Conservation (phyloP, 1,284 basidiomycete genomes). For the Ustilago loliicola region DNA sequence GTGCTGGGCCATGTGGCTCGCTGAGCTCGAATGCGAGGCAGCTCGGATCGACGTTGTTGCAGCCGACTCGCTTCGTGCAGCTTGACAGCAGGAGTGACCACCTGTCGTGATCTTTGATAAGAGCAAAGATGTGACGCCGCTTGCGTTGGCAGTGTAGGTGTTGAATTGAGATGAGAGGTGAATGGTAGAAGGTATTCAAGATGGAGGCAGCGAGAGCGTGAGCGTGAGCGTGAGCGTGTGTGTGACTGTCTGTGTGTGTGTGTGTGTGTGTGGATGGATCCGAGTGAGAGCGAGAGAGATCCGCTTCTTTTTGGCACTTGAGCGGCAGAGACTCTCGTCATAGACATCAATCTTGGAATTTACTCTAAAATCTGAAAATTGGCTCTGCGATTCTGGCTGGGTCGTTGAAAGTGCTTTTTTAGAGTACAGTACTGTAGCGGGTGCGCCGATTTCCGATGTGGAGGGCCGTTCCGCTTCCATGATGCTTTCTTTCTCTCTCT, state of each 20-base stretch:
- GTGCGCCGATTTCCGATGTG: slow-evolving; percentile 1
- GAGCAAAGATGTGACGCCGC: neutral
- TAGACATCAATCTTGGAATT: neutral
- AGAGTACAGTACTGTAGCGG: too few relatives aligned
- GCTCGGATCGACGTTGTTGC: slow-evolving; percentile 50
- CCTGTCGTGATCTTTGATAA: neutral
- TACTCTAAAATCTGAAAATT: too few relatives aligned
- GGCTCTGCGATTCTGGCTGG: neutral
- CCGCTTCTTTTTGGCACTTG: neutral
- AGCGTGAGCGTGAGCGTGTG: neutral
- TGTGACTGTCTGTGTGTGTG: neutral
- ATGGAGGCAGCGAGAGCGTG: neutral
- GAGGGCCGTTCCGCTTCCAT: neutral
- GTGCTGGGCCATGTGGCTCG: slow-evolving; percentile 42
- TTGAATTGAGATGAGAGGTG: neutral
- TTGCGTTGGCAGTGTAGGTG: neutral
- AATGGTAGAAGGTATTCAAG: slow-evolving; percentile 21
- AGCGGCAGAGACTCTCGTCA: neutral
- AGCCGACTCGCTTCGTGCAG: slow-evolving; percentile 17
- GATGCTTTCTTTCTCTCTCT: neutral
- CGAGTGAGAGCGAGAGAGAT: neutral
- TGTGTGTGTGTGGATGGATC: neutral
- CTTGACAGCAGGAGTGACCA: neutral
- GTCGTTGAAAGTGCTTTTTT: neutral
- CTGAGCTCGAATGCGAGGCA: slow-evolving; percentile 38